These are phyloP conservation scores for Solanum commersonii DNA, from an alignment of 257 asterid genomes.

Conservation along the genomic window DNA sequence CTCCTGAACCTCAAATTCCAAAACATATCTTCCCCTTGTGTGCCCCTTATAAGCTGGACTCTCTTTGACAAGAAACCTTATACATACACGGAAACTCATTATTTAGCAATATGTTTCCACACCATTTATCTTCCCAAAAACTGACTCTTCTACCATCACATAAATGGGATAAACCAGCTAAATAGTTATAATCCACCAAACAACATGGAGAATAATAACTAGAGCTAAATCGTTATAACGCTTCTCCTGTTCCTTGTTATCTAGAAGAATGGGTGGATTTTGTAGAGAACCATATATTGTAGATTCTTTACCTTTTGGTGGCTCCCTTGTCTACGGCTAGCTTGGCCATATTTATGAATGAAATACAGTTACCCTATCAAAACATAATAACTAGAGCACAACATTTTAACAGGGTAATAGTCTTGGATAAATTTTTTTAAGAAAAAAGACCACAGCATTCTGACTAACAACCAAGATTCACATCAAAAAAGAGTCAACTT, in stretches of 20 bases:
- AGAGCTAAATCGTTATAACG: background rate
- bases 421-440: background rate
- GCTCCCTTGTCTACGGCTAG: background rate
- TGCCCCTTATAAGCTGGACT: background rate
- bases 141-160: background rate
- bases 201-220: background rate
- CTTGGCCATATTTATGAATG: background rate
- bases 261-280: background rate
- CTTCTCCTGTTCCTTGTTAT: background rate
- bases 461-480: background rate
- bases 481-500: background rate
- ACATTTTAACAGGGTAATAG: background rate
- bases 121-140: background rate
- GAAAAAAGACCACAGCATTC: background rate
- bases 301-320: background rate
- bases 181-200: background rate
- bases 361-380: background rate
- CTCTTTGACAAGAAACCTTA: background rate
- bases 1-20: background rate
- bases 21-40: background rate
- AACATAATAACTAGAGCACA: background rate
- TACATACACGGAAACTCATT: background rate
- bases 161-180: background rate
- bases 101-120: background rate
- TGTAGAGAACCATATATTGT: background rate